phyloP scores from a whole-genome alignment of 2,329 filamentous ascomycete genomes.

The Colletotrichum eremochloae region DNA sequence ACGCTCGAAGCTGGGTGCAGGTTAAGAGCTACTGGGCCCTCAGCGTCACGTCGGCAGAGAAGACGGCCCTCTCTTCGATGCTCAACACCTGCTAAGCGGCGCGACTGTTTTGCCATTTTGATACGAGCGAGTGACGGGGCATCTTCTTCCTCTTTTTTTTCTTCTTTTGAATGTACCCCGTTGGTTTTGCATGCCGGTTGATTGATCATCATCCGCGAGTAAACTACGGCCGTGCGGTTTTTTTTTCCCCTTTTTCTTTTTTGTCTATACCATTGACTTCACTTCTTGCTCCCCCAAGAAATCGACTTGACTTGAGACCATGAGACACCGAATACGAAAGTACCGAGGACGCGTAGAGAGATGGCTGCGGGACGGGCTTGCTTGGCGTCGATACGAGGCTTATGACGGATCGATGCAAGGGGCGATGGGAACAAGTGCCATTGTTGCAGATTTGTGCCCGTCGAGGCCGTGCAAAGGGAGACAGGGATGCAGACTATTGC shows the following conservation, averaged over 20 bases:
- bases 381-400: conserved; percentile 24
- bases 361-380: conserved; percentile 14
- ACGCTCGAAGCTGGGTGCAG: conserved; percentile 81
- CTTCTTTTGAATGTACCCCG: background rate
- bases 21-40: conserved; percentile 82
- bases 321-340: background rate
- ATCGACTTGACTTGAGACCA: background rate
- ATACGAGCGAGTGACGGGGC: conserved; percentile 9
- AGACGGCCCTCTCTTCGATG: conserved; percentile 75
- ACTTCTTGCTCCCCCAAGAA: background rate
- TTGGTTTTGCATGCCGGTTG: conserved; percentile 1
- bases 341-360: conserved; percentile 15
- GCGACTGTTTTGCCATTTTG: background rate
- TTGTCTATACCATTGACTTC: conserved; percentile 6
- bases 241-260: background rate
- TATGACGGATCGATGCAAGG: conserved; percentile 27
- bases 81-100: conserved; percentile 69
- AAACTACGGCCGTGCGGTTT: background rate
- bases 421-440: conserved; percentile 3
- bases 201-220: conserved; percentile 2
- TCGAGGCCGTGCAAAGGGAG: conserved; percentile 1
- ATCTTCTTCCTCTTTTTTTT: background rate
- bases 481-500: conserved; percentile 2
- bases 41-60: conserved; percentile 79
- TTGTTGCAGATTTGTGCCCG: conserved; percentile 11